These are phyloP conservation scores for Fusarium praegraminearum DNA, from an alignment of 2,329 filamentous ascomycete species.

Conservation along the genomic window DNA sequence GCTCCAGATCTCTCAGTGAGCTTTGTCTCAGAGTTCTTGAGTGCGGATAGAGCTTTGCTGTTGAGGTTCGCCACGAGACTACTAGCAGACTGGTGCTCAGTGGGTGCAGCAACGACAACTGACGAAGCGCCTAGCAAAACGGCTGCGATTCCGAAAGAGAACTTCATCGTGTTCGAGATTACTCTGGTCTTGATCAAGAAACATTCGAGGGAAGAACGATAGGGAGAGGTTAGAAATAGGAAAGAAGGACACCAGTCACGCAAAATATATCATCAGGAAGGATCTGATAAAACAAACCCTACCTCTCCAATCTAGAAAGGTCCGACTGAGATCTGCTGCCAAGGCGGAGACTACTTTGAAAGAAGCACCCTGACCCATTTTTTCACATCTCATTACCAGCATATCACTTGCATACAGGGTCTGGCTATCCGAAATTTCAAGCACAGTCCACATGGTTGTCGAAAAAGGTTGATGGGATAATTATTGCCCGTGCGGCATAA, in stretches of 20 bases:
- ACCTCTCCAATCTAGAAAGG: neutral
- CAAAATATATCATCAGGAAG: neutral
- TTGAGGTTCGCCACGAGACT: constrained; percentile 10
- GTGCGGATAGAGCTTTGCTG: neutral
- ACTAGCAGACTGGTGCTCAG: neutral
- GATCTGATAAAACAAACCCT: constrained; percentile 2
- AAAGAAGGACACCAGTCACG: neutral
- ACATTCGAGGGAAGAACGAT: no score
- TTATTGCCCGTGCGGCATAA: constrained; percentile 4
- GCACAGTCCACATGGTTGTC: neutral
- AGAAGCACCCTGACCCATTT: neutral
- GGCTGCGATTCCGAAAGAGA: neutral
- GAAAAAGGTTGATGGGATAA: constrained; percentile 8
- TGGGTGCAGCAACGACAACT: constrained; percentile 4
- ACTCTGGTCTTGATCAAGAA: fast-evolving
- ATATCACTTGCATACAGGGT: neutral
- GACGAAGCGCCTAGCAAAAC: neutral
- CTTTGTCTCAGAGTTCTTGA: neutral
- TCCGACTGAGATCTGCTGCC: constrained; percentile 1
- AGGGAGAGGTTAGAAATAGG: no score
- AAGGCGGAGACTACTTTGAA: neutral
- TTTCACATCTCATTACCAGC: neutral
- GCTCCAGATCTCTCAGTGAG: neutral
- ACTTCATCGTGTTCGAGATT: neutral
- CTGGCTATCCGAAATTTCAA: neutral